Evolutionary conservation across 2,329 filamentous ascomycete species (phyloP).

Genomic region (Trichophyton simii): DNA sequence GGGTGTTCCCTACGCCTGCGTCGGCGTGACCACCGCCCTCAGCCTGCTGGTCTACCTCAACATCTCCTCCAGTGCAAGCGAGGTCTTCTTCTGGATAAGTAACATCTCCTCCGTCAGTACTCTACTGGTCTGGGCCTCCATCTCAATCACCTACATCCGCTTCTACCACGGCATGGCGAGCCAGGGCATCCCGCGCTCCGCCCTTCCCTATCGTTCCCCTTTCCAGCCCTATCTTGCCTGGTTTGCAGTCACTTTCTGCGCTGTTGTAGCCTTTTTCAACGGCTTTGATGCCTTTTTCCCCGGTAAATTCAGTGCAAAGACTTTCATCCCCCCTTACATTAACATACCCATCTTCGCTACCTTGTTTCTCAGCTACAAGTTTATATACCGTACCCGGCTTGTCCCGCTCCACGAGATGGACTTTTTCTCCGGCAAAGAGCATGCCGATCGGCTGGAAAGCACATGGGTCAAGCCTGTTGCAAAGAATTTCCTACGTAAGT

Average conservation of each 20-base stretch:
- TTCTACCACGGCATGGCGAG: conserved; percentile 55
- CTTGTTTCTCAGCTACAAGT: conserved; percentile 13
- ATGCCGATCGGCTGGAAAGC: conserved; percentile 17
- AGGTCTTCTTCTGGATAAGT: conserved; percentile 14
- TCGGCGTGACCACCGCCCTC: conserved; percentile 8
- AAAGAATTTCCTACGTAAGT: conserved; percentile 20
- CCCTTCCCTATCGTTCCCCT: conserved; percentile 52
- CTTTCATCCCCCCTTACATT: conserved; percentile 14
- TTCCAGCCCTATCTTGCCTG: conserved; percentile 58
- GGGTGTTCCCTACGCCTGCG: conserved; percentile 12
- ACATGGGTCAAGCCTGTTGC: conserved; percentile 23
- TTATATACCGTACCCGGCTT: conserved; percentile 10
- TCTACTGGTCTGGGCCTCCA: conserved; percentile 10
- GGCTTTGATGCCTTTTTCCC: conserved; percentile 37
- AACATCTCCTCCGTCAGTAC: conserved; percentile 13
- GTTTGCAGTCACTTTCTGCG: conserved; percentile 42
- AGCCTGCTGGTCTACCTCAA: conserved; percentile 12
- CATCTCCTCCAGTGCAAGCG: conserved; percentile 7
- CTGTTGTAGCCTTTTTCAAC: conserved; percentile 51
- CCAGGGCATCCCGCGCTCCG: conserved; percentile 53
- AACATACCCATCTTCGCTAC: conserved; percentile 15
- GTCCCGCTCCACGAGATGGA: conserved; percentile 16
- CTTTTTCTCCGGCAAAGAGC: conserved; percentile 26
- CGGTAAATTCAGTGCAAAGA: conserved; percentile 14
- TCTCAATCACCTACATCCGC: conserved; percentile 45